Evolutionary conservation across 2,329 filamentous ascomycete species (phyloP), one percentile per base, ranked within the genome.

Genomic region (Coniosporium tulheliwenetii): DNA sequence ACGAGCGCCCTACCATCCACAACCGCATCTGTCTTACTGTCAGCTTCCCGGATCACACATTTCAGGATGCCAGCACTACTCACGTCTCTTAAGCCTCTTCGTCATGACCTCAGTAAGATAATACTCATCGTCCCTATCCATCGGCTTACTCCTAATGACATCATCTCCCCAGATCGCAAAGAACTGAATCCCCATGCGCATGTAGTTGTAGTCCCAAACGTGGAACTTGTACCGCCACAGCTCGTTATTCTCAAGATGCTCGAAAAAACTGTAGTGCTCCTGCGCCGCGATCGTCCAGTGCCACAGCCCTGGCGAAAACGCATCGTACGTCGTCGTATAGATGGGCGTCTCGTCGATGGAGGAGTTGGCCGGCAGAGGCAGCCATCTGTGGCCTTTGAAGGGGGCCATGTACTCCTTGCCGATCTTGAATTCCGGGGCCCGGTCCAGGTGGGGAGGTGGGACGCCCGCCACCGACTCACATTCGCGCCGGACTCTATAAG

Each of bases 1-100:
- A 66, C 71, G 8, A 76, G 52, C 1, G 69, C 67, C 41, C 67
- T 63, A 5, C 70, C 71, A 50, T 75, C 70, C 12, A 75, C 68
- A 12, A 70, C 59, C 30, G 70, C 63, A 36, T 26, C 19, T 26
- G 7, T 26, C 7, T 7, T 7, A 4, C 7, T 26, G 19, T 26
- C 19, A 26, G 7, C 19, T 26, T 48, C 43, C 49, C 39, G 2
- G 10, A 19, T 8, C 19, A 3, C 19, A 26, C 19, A 26, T 26
- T 34, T 32, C 35, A 19, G 29, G 10, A 8, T 5, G 29, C 30
- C 2, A 26, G 19, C 19, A 26, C 4, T 26, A 26, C 19, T 26
- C 19, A 26, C 60, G 59, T 41, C 60, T 55, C 13, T 60, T 58
- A 5, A 64, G 57, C 19, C 55, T 53, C 39, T 58, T 53, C 0